Percentiles rank a stretch among this genome's conserved stretches.
Evolutionary conservation across 352 stramenopile genomes (phyloP).

Genomic region (Nothophytophthora sp.): DNA sequence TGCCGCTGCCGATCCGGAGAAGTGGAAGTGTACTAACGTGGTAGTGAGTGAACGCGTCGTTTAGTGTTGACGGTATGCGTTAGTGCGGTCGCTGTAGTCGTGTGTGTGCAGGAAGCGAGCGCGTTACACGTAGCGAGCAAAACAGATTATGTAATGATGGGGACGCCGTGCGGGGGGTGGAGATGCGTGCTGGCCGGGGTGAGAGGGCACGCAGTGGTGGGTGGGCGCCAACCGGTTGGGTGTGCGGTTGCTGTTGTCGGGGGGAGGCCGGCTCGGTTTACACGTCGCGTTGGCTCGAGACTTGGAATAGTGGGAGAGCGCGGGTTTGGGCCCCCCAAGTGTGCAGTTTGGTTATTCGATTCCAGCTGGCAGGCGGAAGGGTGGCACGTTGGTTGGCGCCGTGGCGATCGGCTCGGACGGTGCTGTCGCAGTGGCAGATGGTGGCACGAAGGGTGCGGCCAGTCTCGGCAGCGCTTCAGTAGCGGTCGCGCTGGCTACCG

Average conservation of each 20-base stretch:
- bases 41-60: constrained; percentile 17
- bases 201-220: constrained; percentile 10
- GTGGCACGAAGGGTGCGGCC: constrained; percentile 1
- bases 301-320: constrained; percentile 26
- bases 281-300: no score
- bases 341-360: no score
- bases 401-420: neutral
- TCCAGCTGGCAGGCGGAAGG: constrained; percentile 28
- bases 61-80: constrained; percentile 9
- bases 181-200: constrained; percentile 13
- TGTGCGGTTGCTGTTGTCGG: constrained; percentile 5
- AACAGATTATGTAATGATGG: constrained; percentile 84
- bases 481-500: no score
- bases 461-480: no score
- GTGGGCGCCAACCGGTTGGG: constrained; percentile 7
- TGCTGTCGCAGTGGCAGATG: constrained; percentile 27
- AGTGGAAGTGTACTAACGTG: constrained; percentile 2
- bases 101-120: constrained; percentile 10
- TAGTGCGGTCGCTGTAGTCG: neutral
- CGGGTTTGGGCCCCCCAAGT: no score
- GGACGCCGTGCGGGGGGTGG: constrained; percentile 26
- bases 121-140: constrained; percentile 46
- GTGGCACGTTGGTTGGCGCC: neutral
- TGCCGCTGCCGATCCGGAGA: constrained; percentile 7
- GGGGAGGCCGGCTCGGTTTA: no score